These are phyloP conservation scores for Dactylonectria estremocensis DNA, from an alignment of 2,329 filamentous ascomycete species.

Conservation along the genomic window DNA sequence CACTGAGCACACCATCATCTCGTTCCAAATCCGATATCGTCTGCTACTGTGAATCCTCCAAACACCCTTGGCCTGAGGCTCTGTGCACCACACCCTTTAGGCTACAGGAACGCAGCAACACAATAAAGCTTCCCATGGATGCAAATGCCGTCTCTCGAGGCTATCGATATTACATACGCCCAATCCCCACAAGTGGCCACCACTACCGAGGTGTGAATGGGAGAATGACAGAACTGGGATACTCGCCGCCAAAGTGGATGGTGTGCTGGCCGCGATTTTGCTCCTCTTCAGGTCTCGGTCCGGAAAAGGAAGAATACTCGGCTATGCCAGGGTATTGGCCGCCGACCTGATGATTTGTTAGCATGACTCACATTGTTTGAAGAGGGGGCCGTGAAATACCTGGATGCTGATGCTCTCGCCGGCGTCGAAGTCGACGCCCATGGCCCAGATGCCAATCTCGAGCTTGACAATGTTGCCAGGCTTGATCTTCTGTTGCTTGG, in stretches of 20 bases:
- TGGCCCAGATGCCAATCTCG: slow-evolving; percentile 64
- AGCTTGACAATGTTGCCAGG: slow-evolving; percentile 60
- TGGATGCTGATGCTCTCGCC: slow-evolving; percentile 27
- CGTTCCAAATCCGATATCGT: neutral
- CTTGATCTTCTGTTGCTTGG: slow-evolving; percentile 56
- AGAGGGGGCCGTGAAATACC: neutral
- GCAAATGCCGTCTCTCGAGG: slow-evolving; percentile 1
- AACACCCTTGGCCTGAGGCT: neutral
- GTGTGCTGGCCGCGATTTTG: slow-evolving; percentile 26
- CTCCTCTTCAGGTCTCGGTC: slow-evolving; percentile 19
- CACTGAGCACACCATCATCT: neutral
- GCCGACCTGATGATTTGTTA: slow-evolving; percentile 9
- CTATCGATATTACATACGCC: neutral
- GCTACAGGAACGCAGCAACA: neutral
- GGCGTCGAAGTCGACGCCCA: slow-evolving; percentile 61
- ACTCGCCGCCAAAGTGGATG: slow-evolving; percentile 36
- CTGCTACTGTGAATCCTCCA: neutral
- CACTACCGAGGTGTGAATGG: slow-evolving; percentile 31
- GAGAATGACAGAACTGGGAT: slow-evolving; percentile 40
- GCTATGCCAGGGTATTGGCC: slow-evolving; percentile 22
- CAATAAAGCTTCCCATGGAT: neutral
- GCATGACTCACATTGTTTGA: neutral
- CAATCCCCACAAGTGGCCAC: neutral
- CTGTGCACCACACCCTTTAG: neutral
- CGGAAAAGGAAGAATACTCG: slow-evolving; percentile 21